phyloP scores from a whole-genome alignment of 2,329 filamentous ascomycete species.

The Neurospora sp. region DNA sequence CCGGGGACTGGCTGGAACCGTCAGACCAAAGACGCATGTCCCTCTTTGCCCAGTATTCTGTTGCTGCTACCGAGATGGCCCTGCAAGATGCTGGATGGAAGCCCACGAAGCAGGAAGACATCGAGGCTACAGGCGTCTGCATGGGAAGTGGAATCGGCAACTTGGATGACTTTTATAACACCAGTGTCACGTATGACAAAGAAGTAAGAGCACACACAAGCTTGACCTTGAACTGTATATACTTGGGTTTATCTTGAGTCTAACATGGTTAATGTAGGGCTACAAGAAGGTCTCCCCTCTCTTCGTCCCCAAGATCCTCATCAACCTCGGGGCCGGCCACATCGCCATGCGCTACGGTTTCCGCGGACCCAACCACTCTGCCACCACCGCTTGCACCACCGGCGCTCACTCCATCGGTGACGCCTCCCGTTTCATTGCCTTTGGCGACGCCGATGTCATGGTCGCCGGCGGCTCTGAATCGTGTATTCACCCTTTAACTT shows the following conservation, averaged over 20 bases:
- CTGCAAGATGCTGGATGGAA: conserved; percentile 73
- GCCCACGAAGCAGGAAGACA: conserved; percentile 47
- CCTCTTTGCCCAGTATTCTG: conserved; percentile 82
- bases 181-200: conserved; percentile 64
- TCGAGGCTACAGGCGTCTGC: conserved; percentile 77
- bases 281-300: conserved; percentile 88
- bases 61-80: conserved; percentile 79
- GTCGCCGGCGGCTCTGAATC: conserved; percentile 91
- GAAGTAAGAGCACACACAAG: conserved; percentile 42
- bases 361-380: conserved; percentile 83
- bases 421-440: conserved; percentile 83
- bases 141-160: conserved; percentile 94
- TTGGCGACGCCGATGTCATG: conserved; percentile 90
- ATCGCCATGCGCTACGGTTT: conserved; percentile 89
- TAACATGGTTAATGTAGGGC: conserved; percentile 43
- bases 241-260: not conserved
- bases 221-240: not conserved
- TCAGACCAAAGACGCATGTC: conserved; percentile 69
- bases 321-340: conserved; percentile 91
- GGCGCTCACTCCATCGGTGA: conserved; percentile 92
- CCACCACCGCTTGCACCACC: conserved; percentile 91
- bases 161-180: conserved; percentile 80
- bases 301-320: conserved; percentile 86
- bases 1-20: conserved; percentile 42
- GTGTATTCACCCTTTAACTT: conserved; percentile 87